Percentiles rank a stretch among this genome's conserved stretches.
Conservation (phyloP, 2,329 filamentous ascomycete species). For the Aspergillus unguis region DNA sequence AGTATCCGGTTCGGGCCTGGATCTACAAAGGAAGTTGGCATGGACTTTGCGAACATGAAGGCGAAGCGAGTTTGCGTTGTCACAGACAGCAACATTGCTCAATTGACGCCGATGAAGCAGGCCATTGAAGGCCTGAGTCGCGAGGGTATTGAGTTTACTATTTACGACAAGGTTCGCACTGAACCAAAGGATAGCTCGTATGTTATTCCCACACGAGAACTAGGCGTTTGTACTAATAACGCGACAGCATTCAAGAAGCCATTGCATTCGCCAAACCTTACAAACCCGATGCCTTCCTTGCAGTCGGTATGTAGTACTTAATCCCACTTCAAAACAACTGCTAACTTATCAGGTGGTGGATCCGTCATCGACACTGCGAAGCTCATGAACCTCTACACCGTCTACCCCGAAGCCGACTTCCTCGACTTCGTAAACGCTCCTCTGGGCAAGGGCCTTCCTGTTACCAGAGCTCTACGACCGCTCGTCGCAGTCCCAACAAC, state of each 20-base stretch:
- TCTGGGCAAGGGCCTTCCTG: slow-evolving; percentile 75
- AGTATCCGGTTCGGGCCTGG: slow-evolving; percentile 92
- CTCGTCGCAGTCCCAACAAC: slow-evolving; percentile 82
- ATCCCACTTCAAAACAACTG: not conserved
- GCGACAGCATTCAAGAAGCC: slow-evolving; percentile 72
- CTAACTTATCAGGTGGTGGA: slow-evolving; percentile 57
- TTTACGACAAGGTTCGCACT: slow-evolving; percentile 76
- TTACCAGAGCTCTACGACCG: slow-evolving; percentile 67
- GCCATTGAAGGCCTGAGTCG: slow-evolving; percentile 73
- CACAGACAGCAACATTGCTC: slow-evolving; percentile 77
- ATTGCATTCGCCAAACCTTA: slow-evolving; percentile 82
- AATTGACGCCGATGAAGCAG: slow-evolving; percentile 85
- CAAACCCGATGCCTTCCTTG: slow-evolving; percentile 81
- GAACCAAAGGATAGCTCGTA: slow-evolving; percentile 95
- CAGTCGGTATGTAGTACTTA: slow-evolving; percentile 60
- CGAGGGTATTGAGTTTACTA: slow-evolving; percentile 75
- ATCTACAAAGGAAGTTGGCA: slow-evolving; percentile 91
- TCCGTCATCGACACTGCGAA: slow-evolving; percentile 98
- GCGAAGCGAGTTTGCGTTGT: slow-evolving; percentile 86
- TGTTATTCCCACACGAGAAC: slow-evolving; percentile 17
- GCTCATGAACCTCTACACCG: slow-evolving; percentile 94
- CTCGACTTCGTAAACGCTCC: slow-evolving; percentile 98
- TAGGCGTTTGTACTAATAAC: not conserved
- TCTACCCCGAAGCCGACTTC: slow-evolving; percentile 88
- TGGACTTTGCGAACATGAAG: slow-evolving; percentile 93